Base-by-base conservation (phyloP, 805 yeast species). In the Zygosaccharomyces bailii region DNA sequence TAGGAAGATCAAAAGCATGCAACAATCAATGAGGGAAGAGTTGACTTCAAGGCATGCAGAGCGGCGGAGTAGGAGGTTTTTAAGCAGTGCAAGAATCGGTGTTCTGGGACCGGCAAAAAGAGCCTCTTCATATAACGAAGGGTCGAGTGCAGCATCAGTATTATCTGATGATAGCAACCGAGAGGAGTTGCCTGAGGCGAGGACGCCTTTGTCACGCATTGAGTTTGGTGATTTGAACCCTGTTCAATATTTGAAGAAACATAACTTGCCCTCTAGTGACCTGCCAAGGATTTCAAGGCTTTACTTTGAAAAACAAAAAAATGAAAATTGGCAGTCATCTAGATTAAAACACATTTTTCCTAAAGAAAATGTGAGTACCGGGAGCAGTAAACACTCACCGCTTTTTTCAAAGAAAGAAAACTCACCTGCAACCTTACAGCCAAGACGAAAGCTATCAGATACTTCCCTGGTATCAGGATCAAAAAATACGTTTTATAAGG, bases 201-300 rank as follows among this genome's bases (percentile, higher is more conserved):
- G 30, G 9, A 18, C 17, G 5, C 30, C 40, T 11, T 17, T 14
- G 14, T 24, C 40, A 11, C 24, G 16, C 5, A 33, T 45, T 17
- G 67, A 68, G 16, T 67, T 69, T 53, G 69, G 67, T 35, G 67
- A 66, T 5, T 50, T 69, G 42, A 70, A 69, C 46, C 73, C 73
- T 7, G 66, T 67, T 31, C 72, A 69, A 49, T 70, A 67, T 47
- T 51, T 66, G 16, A 67, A 61, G 45, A 61, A 62, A 50, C 55
- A 68, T 45, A 62, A 65, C 32, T 46, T 69, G 10, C 69, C 73
- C 2, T 54, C 70, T 2, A 50, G 51, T 17, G 73, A 69, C 25
- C 53, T 69, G 36, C 70, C 72, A 14, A 55, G 48, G 29, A 58
- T 69, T 7, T 64, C 69, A 8, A 65, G 65, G 40, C 32, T 60